Evolutionary conservation across 2,329 filamentous ascomycete genomes (phyloP), one percentile per base, ranked within the genome.

Genomic region (Fusarium sp.): DNA sequence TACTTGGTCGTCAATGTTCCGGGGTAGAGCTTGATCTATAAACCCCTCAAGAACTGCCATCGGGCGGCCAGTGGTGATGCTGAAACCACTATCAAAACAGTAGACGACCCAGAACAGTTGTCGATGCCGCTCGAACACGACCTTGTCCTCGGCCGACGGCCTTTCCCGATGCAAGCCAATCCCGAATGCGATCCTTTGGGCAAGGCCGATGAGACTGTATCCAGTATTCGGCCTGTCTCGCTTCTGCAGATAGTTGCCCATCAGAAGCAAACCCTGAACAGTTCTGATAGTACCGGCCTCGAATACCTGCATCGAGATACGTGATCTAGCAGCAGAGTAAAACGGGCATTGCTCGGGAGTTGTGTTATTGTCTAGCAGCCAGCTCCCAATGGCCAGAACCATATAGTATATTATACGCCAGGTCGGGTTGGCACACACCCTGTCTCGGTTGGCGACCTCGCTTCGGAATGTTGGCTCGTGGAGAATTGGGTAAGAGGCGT

Each of bases 161-260:
- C 79, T 72, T 63, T 87, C 84, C 5, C 83, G 81, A 68, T 88
- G 85, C 1, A 88, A 78, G 0, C 86, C 86, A 10, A 88, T 73
- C 0, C 85, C 85, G 6, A 87, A 77, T 0, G 85, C 85, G 81
- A 87, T 85, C 33, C 85, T 80, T 37, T 85, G 83, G 1, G 86
- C 86, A 33, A 87, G 82, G 0, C 86, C 86, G 39, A 86, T 82
- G 48, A 85, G 85, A 68, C 86, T 87, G 73, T 86, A 87, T 2
- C 85, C 85, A 0, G 85, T 87, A 68, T 88, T 88, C 5, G 85
- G 85, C 0, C 84, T 78, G 62, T 87, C 84, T 31, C 83, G 80
- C 72, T 87, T 87, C 57, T 88, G 86, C 1, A 87, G 80, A 74
- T 88, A 87, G 56, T 87, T 86, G 1, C 82, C 82, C 74, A 83